Percentiles rank a stretch among this genome's conserved stretches.
phyloP scores from a whole-genome alignment of 2,329 filamentous ascomycete genomes.

The Madurella fahalii region DNA sequence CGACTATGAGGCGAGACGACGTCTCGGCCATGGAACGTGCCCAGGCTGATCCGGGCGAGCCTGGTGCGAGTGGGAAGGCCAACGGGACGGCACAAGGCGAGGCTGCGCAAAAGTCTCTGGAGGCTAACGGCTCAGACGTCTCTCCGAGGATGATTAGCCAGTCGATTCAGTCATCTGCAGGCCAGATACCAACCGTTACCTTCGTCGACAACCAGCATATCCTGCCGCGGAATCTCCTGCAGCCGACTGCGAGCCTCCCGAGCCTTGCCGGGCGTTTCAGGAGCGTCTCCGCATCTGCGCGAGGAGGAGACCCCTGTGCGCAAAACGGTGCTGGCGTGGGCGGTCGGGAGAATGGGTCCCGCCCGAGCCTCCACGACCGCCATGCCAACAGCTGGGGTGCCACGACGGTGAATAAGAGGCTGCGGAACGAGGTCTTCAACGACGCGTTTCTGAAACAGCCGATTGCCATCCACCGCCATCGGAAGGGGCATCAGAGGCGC shows the following conservation, averaged over 20 bases:
- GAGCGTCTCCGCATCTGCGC: conserved; percentile 34
- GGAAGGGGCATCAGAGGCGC: conserved; percentile 52
- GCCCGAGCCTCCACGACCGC: conserved; percentile 50
- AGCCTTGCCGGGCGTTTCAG: conserved; percentile 32
- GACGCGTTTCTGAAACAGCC: conserved; percentile 85
- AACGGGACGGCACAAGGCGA: conserved; percentile 21
- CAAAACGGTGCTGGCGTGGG: not conserved
- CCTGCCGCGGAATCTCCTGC: conserved; percentile 77
- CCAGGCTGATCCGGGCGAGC: conserved; percentile 32
- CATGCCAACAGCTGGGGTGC: conserved; percentile 76
- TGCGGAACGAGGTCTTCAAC: conserved; percentile 87
- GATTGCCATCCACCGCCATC: conserved; percentile 74
- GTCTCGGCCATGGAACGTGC: conserved; percentile 34
- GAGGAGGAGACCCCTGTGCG: conserved; percentile 15
- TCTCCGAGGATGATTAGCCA: conserved; percentile 59
- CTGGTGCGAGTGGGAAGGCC: conserved; percentile 17
- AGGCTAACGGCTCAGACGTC: conserved; percentile 24
- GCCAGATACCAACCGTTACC: conserved; percentile 80
- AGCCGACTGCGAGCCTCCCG: conserved; percentile 43
- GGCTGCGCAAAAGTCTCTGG: conserved; percentile 15
- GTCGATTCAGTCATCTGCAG: conserved; percentile 62
- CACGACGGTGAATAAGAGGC: conserved; percentile 80
- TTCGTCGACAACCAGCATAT: conserved; percentile 95
- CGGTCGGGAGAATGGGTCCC: conserved; percentile 10
- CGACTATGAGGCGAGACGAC: conserved; percentile 50